Percentiles rank a stretch among this genome's conserved stretches.
phyloP scores from a whole-genome alignment of 805 yeast genomes.

The Candida chilensis region DNA sequence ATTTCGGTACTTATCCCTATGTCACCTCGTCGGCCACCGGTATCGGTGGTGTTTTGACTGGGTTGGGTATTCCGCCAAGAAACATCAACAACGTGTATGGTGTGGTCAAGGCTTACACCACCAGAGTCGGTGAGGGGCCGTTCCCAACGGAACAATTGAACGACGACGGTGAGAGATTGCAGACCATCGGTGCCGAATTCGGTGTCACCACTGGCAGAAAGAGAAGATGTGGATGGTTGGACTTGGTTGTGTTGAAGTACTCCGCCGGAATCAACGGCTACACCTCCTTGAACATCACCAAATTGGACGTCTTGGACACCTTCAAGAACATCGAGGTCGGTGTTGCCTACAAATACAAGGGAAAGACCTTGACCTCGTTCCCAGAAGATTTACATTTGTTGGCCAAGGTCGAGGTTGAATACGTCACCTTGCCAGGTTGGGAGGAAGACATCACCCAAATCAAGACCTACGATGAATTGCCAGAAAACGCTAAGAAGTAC shows the following conservation, averaged over 20 bases:
- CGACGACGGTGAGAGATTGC: constrained; percentile 77
- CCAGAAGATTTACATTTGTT: constrained; percentile 84
- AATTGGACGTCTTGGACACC: constrained; percentile 88
- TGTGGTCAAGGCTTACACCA: constrained; percentile 97
- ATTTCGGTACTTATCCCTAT: constrained; percentile 96
- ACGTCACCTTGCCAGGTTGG: constrained; percentile 94
- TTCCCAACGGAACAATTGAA: constrained; percentile 97
- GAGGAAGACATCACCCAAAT: constrained; percentile 69
- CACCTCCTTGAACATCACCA: constrained; percentile 89
- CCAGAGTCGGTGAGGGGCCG: constrained; percentile 99
- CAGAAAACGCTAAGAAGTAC: constrained; percentile 80
- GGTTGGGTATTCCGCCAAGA: constrained; percentile 92
- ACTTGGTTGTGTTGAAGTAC: constrained; percentile 87
- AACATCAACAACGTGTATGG: constrained; percentile 78
- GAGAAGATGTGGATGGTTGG: constrained; percentile 99
- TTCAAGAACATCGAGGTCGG: constrained; percentile 86
- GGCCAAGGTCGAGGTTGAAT: constrained; percentile 88
- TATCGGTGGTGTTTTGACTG: constrained; percentile 96
- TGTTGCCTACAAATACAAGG: constrained; percentile 72
- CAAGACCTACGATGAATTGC: constrained; percentile 67
- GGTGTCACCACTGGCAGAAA: constrained; percentile 99
- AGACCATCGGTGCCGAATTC: constrained; percentile 86
- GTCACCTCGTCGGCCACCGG: constrained; percentile 95
- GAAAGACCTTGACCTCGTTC: constrained; percentile 68
- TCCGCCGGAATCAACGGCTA: constrained; percentile 91